A percentile compares a stretch with the other conserved stretches of the same genome.
phyloP scores from a whole-genome alignment of 2,329 filamentous ascomycete genomes.

The Penicillium sp. region DNA sequence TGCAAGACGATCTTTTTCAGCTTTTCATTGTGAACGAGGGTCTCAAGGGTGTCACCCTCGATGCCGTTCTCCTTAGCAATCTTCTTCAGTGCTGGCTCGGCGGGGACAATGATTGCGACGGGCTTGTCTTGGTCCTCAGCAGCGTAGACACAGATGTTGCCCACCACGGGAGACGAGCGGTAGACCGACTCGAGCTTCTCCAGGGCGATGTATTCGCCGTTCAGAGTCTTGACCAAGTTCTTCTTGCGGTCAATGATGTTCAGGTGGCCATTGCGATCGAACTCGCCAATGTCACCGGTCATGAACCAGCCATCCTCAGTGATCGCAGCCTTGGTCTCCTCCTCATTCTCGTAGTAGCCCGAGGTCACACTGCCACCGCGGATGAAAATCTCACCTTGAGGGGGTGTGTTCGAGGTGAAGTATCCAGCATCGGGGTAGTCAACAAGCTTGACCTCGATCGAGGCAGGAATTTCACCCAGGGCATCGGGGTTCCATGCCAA shows the following conservation, averaged over 20 bases:
- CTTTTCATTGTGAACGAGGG: slow-evolving; percentile 57
- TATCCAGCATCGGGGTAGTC: slow-evolving; percentile 89
- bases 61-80: slow-evolving; percentile 59
- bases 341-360: slow-evolving; percentile 79
- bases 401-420: slow-evolving; percentile 67
- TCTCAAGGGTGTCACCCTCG: slow-evolving; percentile 61
- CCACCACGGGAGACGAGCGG: slow-evolving; percentile 72
- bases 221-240: slow-evolving; percentile 93
- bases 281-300: slow-evolving; percentile 93
- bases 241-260: slow-evolving; percentile 94
- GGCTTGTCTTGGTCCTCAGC: slow-evolving; percentile 72
- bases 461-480: slow-evolving; percentile 74
- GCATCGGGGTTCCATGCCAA: slow-evolving; percentile 75
- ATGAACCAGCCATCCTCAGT: slow-evolving; percentile 93
- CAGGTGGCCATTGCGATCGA: slow-evolving; percentile 74
- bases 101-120: slow-evolving; percentile 72
- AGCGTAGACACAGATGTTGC: slow-evolving; percentile 85
- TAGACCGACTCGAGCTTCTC: slow-evolving; percentile 95
- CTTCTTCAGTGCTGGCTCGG: slow-evolving; percentile 56
- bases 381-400: slow-evolving; percentile 91
- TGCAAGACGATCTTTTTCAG: slow-evolving; percentile 42
- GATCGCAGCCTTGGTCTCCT: slow-evolving; percentile 76
- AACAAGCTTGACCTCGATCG: slow-evolving; percentile 86
- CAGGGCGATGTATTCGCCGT: slow-evolving; percentile 94
- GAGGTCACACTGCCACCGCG: slow-evolving; percentile 71